A percentile compares a stretch with the other conserved stretches of the same genome.
Conservation (phyloP, 805 yeast genomes). For the Candida ovalis region DNA sequence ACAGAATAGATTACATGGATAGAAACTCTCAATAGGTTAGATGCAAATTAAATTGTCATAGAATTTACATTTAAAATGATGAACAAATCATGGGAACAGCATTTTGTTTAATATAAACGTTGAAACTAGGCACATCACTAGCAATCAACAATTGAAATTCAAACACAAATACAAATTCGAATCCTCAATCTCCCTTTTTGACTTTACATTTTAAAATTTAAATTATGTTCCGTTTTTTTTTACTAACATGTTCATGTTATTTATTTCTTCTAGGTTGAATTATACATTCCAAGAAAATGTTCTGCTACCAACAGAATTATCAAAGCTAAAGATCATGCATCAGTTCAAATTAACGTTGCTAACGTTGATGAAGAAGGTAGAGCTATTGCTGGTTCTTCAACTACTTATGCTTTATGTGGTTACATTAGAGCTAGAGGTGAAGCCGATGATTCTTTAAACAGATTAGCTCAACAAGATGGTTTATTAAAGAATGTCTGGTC, state of each 20-base stretch:
- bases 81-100: no score
- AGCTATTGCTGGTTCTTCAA: slow-evolving; percentile 84
- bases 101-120: no score
- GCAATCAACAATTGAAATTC: no score
- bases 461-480: slow-evolving; percentile 99
- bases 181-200: no score
- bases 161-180: no score
- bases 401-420: slow-evolving; percentile 96
- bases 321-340: slow-evolving; percentile 99
- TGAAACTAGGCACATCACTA: no score
- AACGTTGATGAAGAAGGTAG: slow-evolving; percentile 97
- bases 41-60: no score
- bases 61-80: no score
- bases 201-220: no score
- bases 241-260: slow-evolving; percentile 27
- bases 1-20: no score
- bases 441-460: slow-evolving; percentile 98
- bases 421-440: slow-evolving; percentile 99
- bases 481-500: slow-evolving; percentile 94
- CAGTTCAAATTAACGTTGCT: slow-evolving; percentile 98
- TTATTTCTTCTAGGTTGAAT: slow-evolving; percentile 75
- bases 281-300: slow-evolving; percentile 99
- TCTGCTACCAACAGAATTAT: slow-evolving; percentile 99
- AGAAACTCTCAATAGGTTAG: no score
- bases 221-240: not conserved